Evolutionary conservation across 192 early-diverging fungal genomes (phyloP).

Genomic region (Coemansia sp.): DNA sequence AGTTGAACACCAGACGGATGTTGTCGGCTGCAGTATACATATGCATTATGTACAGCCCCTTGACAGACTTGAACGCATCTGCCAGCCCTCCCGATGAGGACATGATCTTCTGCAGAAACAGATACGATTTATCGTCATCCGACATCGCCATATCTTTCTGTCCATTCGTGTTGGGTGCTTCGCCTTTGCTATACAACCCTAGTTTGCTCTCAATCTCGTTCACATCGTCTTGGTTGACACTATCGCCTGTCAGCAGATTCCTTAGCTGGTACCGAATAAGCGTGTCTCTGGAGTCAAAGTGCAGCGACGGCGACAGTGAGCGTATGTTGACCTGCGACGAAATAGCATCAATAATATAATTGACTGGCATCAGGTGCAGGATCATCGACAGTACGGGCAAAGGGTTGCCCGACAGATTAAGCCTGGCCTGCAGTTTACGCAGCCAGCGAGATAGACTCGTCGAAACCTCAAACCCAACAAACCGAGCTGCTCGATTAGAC

Average conservation of each 20-base stretch:
- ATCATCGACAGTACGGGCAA: constrained; percentile 33
- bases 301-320: constrained; percentile 19
- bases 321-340: constrained; percentile 19
- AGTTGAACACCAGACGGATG: constrained; percentile 50
- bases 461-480: constrained; percentile 26
- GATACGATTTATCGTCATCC: constrained; percentile 15
- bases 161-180: neutral
- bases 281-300: constrained; percentile 15
- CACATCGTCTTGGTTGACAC: neutral
- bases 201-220: neutral
- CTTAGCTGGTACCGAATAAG: constrained; percentile 24
- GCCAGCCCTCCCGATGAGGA: constrained; percentile 9
- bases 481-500: constrained; percentile 1
- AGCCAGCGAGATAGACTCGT: constrained; percentile 49
- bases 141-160: neutral
- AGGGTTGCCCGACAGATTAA: constrained; percentile 45
- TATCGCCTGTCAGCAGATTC: constrained; percentile 12
- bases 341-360: constrained; percentile 33
- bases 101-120: constrained; percentile 30
- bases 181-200: neutral
- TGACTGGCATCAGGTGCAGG: constrained; percentile 46
- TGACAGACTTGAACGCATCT: constrained; percentile 31
- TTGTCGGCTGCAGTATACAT: constrained; percentile 54
- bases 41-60: constrained; percentile 40
- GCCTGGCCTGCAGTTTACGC: constrained; percentile 40